phyloP scores from a whole-genome alignment of 805 yeast species.

The Lachancea waltii region DNA sequence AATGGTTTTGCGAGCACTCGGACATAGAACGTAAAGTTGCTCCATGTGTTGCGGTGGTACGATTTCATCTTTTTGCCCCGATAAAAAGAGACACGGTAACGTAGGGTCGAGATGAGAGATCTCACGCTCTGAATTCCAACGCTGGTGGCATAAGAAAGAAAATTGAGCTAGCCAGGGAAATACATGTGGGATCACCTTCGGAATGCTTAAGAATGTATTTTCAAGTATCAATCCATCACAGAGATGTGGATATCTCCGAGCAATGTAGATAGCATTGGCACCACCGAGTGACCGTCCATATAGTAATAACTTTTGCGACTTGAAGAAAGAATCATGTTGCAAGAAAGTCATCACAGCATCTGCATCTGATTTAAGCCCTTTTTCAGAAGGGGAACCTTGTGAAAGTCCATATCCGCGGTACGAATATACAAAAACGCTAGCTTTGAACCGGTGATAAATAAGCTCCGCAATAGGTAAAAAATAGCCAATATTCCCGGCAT shows the following conservation, averaged over 20 bases:
- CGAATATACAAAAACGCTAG: constrained; percentile 78
- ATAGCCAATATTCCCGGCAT: constrained; percentile 95
- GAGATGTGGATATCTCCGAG: constrained; percentile 45
- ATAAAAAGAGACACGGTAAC: constrained; percentile 63
- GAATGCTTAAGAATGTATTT: constrained; percentile 75
- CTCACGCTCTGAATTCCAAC: constrained; percentile 71
- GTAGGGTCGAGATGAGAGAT: constrained; percentile 44
- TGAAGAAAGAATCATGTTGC: constrained; percentile 42
- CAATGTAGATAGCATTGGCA: constrained; percentile 83
- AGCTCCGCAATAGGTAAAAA: constrained; percentile 72
- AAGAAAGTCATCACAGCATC: constrained; percentile 60
- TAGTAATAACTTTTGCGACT: constrained; percentile 48
- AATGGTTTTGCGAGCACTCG: constrained; percentile 45
- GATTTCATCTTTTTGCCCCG: constrained; percentile 77
- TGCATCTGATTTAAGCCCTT: constrained; percentile 78
- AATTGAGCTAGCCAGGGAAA: constrained; percentile 60
- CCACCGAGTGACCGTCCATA: constrained; percentile 95
- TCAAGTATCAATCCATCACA: constrained; percentile 70
- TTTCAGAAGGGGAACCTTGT: constrained; percentile 68
- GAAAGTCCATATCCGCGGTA: constrained; percentile 89
- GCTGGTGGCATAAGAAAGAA: constrained; percentile 60
- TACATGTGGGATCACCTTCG: constrained; percentile 64
- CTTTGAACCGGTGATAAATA: constrained; percentile 54
- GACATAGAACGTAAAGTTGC: constrained; percentile 45
- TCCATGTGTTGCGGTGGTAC: constrained; percentile 87